phyloP scores from a whole-genome alignment of 2,329 filamentous ascomycete genomes.

The Colletotrichum tofieldiae region DNA sequence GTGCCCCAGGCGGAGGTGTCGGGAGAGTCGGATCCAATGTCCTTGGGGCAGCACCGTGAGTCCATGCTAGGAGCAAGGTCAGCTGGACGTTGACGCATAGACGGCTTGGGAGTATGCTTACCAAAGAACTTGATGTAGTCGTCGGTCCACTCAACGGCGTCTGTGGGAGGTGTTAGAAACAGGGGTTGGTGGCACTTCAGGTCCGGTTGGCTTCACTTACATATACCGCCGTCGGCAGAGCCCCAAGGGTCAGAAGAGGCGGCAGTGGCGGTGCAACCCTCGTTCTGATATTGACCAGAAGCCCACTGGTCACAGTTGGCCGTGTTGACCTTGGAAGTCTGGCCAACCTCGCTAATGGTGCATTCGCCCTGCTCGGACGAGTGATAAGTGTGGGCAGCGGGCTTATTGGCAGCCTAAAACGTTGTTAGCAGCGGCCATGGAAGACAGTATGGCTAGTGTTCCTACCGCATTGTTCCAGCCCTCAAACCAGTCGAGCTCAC shows the following conservation, averaged over 20 bases:
- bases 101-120: neutral
- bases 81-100: neutral
- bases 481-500: slow-evolving; percentile 80
- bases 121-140: slow-evolving; percentile 59
- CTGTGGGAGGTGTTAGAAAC: slow-evolving; percentile 52
- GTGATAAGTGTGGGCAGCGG: slow-evolving; percentile 71
- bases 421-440: slow-evolving; percentile 61
- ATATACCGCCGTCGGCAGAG: slow-evolving; percentile 57
- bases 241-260: slow-evolving; percentile 56
- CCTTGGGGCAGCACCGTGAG: slow-evolving; percentile 48
- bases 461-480: slow-evolving; percentile 69
- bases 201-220: slow-evolving; percentile 47
- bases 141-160: slow-evolving; percentile 61
- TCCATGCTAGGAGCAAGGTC: slow-evolving; percentile 49
- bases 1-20: slow-evolving; percentile 76
- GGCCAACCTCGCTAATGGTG: slow-evolving; percentile 49
- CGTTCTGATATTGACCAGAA: slow-evolving; percentile 52
- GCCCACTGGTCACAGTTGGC: slow-evolving; percentile 59
- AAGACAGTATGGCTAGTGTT: neutral
- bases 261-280: slow-evolving; percentile 61
- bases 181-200: neutral
- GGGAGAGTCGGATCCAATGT: slow-evolving; percentile 63
- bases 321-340: slow-evolving; percentile 52
- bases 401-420: slow-evolving; percentile 59
- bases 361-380: slow-evolving; percentile 55